phyloP scores from a whole-genome alignment of 768 basidiomycete genomes.

The Lyophyllum atratum region DNA sequence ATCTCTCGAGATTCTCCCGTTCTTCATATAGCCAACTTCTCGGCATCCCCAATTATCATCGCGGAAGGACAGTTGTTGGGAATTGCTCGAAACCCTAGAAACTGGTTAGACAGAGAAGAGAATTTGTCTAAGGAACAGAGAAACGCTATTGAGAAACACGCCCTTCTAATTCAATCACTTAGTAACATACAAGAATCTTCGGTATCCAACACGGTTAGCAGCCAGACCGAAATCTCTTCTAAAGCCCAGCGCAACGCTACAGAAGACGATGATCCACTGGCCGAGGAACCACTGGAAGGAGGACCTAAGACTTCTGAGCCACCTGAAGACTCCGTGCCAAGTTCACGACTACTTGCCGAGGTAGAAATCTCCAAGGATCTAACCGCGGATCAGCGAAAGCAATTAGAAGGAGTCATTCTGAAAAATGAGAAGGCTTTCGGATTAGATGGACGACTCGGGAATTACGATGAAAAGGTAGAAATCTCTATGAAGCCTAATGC shows the following conservation, averaged over 20 bases:
- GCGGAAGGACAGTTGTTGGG: conserved; percentile 16
- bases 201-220: background rate
- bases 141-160: conserved; percentile 1
- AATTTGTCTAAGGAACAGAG: background rate
- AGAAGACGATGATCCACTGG: conserved; percentile 14
- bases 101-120: conserved; percentile 14
- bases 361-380: background rate
- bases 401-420: conserved; percentile 18
- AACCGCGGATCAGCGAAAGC: background rate
- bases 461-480: conserved; percentile 22
- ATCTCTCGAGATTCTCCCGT: conserved; percentile 8
- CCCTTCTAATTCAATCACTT: background rate
- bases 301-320: no score
- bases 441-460: no score
- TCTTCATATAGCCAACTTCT: conserved; percentile 1
- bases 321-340: conserved; percentile 14
- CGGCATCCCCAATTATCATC: no score
- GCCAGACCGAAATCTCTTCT: background rate
- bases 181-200: background rate
- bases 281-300: conserved; percentile 22
- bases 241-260: background rate
- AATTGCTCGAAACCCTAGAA: conserved; percentile 7
- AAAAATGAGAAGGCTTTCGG: background rate
- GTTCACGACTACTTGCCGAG: background rate
- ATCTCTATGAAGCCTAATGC: conserved; percentile 25